These are phyloP conservation scores for Rutidosis leptorrhynchoides DNA, from an alignment of 129 eudicot species.

Conservation along the genomic window DNA sequence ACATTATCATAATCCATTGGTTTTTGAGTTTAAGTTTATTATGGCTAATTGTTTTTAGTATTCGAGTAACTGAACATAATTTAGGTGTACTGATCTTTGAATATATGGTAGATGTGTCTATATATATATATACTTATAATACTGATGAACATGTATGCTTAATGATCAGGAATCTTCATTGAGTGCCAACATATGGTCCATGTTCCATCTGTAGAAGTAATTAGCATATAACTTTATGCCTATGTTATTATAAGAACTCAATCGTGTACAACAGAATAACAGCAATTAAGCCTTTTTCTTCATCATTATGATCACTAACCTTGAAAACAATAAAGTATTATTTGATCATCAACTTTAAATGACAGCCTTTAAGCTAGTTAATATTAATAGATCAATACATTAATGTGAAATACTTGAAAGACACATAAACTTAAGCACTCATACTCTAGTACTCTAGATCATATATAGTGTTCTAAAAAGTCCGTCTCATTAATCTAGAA, in stretches of 20 bases:
- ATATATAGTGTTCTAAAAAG: background rate
- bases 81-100: background rate
- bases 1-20: slow-evolving; percentile 55
- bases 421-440: background rate
- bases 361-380: background rate
- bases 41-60: slow-evolving; percentile 10
- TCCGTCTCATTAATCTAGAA: too few species aligned
- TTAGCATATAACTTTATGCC: slow-evolving; percentile 36
- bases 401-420: background rate
- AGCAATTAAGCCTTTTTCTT: slow-evolving; percentile 30
- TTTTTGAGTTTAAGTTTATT: background rate
- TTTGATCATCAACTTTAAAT: background rate
- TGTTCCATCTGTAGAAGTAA: slow-evolving; percentile 42
- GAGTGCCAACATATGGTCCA: slow-evolving; percentile 47
- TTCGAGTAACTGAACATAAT: slow-evolving; percentile 12
- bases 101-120: slow-evolving; percentile 3
- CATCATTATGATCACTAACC: slow-evolving; percentile 42
- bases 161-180: slow-evolving; percentile 29
- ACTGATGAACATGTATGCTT: slow-evolving; percentile 24
- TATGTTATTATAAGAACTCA: background rate
- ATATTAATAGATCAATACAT: background rate
- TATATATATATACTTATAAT: slow-evolving; percentile 28
- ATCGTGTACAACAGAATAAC: slow-evolving; percentile 28
- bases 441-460: background rate
- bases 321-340: background rate